Evolutionary conservation across 208 protist species (phyloP).

Genomic region (Acanthamoeba lenticulata): DNA sequence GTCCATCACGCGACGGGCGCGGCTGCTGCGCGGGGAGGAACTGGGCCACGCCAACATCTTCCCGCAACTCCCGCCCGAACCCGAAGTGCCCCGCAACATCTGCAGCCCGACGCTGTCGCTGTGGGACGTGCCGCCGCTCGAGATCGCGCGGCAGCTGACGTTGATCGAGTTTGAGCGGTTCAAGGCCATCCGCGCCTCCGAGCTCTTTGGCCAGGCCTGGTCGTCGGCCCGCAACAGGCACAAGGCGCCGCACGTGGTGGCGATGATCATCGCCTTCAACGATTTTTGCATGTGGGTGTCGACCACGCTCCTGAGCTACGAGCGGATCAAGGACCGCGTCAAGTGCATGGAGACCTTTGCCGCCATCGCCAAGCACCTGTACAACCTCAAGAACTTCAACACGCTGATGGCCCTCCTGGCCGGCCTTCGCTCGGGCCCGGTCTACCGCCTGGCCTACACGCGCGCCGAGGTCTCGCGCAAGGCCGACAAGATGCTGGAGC

Average conservation of each 20-base stretch:
- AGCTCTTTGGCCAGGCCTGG: constrained; percentile 56
- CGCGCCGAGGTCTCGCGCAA: constrained; percentile 34
- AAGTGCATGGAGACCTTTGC: constrained; percentile 74
- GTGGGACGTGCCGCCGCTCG: constrained; percentile 12
- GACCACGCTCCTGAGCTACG: constrained; percentile 60
- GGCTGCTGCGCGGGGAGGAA: not conserved
- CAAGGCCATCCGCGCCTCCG: constrained; percentile 20
- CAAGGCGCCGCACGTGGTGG: constrained; percentile 71
- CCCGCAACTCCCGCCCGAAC: not conserved
- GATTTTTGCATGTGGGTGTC: constrained; percentile 77
- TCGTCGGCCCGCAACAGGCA: constrained; percentile 43
- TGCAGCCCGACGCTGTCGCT: constrained; percentile 13
- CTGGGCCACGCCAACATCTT: not conserved
- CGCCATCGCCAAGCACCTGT: constrained; percentile 64
- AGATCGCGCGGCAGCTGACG: constrained; percentile 48
- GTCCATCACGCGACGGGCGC: not conserved
- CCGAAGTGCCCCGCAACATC: constrained; percentile 21
- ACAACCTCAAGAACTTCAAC: constrained; percentile 82
- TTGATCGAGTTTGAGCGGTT: constrained; percentile 55
- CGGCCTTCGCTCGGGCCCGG: constrained; percentile 69
- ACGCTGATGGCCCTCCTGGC: constrained; percentile 77
- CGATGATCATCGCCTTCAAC: constrained; percentile 74
- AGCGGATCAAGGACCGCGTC: constrained; percentile 46
- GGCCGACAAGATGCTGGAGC: constrained; percentile 30
- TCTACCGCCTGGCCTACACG: constrained; percentile 72